Evolutionary conservation across 805 yeast genomes (phyloP), one percentile per base, ranked within the genome.

Genomic region (Sungouiozyma ichnusensis): DNA sequence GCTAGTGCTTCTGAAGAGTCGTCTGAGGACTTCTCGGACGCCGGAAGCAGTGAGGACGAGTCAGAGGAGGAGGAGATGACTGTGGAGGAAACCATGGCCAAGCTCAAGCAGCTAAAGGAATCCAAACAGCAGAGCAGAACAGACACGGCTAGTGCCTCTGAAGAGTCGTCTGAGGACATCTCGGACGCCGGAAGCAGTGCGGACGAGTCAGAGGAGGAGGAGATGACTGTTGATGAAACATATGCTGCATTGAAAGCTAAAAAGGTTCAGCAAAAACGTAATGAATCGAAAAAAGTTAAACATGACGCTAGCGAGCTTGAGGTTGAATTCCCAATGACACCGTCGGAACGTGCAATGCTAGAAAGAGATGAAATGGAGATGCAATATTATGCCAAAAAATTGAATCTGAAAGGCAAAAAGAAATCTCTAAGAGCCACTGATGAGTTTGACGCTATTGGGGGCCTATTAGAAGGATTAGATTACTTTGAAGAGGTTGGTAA

Each of bases 391-490:
- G 88, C 96, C 3, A 81, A 81, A 48, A 80, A 83, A 53, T 67
- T 88, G 8, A 94, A 94, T 1, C 58, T 84, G 50, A 77, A 77
- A 48, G 74, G 77, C 0, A 71, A 69, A 42, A 68, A 67, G 14
- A 65, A 81, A 37, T 62, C 69, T 33, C 73, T 72, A 47, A 59
- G 41, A 35, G 66, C 66, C 2, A 55, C 55, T 3, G 79, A 72
- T 33, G 86, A 77, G 13, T 83, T 81, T 54, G 95, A 86, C 60
- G 74, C 80, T 2, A 67, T 87, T 38, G 95, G 84, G 37, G 94
- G 87, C n/a, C 57, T 87, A 17, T 64, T 87, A 3, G 95, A 85
- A 41, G 95, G 88, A 20, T 50, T 68, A 35, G 71, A 66, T 45
- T 68, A 57, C 50, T 54, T 67, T 43, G 71, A 66, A 38, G 53